phyloP scores from a whole-genome alignment of 2,329 filamentous ascomycete species.

The Hymenoscyphus infarciens region DNA sequence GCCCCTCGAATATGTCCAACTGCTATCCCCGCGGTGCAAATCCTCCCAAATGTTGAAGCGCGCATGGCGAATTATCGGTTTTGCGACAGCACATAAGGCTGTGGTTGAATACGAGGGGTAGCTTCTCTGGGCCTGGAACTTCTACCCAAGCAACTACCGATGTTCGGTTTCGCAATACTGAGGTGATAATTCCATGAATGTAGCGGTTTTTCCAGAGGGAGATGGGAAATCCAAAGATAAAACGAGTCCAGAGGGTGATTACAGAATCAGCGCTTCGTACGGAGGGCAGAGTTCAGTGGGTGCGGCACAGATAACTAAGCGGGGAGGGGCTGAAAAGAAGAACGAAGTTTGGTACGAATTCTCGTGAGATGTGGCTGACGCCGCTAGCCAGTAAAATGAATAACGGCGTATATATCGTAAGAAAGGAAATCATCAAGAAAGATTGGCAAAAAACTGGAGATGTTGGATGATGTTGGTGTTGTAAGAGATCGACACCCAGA shows the following conservation, averaged over 20 bases:
- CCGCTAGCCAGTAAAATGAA: slow-evolving; percentile 6
- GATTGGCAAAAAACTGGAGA: neutral
- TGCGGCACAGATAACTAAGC: slow-evolving; percentile 14
- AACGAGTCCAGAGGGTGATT: neutral
- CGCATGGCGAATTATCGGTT: slow-evolving; percentile 16
- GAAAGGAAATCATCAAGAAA: neutral
- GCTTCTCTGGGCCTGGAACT: neutral
- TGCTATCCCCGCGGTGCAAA: slow-evolving; percentile 16
- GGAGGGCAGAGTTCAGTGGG: slow-evolving; percentile 6
- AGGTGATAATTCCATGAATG: slow-evolving; percentile 21
- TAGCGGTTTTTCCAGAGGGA: neutral
- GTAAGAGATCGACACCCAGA: slow-evolving; percentile 1
- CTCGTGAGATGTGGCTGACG: slow-evolving; percentile 12
- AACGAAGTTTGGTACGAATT: neutral
- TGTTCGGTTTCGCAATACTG: slow-evolving; percentile 11
- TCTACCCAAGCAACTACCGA: slow-evolving; percentile 19
- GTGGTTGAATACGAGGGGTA: slow-evolving; percentile 6
- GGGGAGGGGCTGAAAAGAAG: slow-evolving; percentile 15
- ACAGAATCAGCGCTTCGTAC: slow-evolving; percentile 15
- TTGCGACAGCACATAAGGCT: slow-evolving; percentile 8
- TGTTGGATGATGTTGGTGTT: neutral
- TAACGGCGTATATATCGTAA: neutral
- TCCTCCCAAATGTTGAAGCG: slow-evolving; percentile 12
- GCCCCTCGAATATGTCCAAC: slow-evolving; percentile 15
- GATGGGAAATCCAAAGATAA: neutral